Evolutionary conservation across 2,329 filamentous ascomycete species (phyloP), one percentile per base, ranked within the genome.

Genomic region (Knufia fluminis): DNA sequence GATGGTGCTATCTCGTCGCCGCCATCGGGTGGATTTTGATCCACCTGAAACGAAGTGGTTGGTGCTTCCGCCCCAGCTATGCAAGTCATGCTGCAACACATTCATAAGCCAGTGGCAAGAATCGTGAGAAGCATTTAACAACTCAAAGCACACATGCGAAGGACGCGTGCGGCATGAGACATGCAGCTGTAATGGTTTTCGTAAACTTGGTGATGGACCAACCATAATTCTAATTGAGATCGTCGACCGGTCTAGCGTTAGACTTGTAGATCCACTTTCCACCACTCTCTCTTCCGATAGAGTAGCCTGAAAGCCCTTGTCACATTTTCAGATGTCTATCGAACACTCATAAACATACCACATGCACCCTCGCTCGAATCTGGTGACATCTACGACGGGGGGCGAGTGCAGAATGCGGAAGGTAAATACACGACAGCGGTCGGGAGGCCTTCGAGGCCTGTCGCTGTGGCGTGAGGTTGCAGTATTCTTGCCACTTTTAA

Each of bases 151-250:
- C 42, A 45, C 42, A 33, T 45, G 17, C 12, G 40, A 10, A 40
- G 22, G 31, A 28, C 16, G 44, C 33, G 35, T 26, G 28, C 24
- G n/a, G 26, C 22, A 19, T 48, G 45, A 48, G 45, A 48, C 45
- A 48, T 48, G 45, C 45, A 48, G 45, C 45, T 3, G 33, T n/a
- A 14, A 31, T 26, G 26, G 28, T 40, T 48, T 39, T 40, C 45
- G 45, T 40, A 23, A 35, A 48, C n/a, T 14, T 12, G 16, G 16
- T 12, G 10, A 7, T 43, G 20, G 16, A 17, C 16, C 33, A 36
- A 17, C 16, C 33, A 14, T 6, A 36, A 4, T 16, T 4, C 4
- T 8, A 4, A 14, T 17, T 16, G 9, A 36, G 33, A 7, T 36
- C 33, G 10, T 14, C 6, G 10, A 36, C 16, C 8, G 40, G 20